Evolutionary conservation across 2,329 filamentous ascomycete genomes (phyloP).

Genomic region (Elsinoe ampelina): DNA sequence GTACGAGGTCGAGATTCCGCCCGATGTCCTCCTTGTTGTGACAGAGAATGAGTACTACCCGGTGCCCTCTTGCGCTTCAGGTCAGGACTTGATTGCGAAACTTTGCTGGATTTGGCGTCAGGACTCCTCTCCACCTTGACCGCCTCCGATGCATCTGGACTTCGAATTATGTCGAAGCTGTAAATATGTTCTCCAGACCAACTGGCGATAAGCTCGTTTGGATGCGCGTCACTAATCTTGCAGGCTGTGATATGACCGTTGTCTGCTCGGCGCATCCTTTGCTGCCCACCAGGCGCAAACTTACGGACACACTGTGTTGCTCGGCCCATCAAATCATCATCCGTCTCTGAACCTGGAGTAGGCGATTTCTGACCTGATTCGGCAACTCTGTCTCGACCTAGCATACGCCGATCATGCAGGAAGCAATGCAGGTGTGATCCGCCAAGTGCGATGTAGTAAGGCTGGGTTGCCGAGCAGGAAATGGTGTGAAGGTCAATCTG

Average conservation of each 20-base stretch:
- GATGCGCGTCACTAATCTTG: conserved; percentile 60
- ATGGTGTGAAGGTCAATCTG: conserved; percentile 58
- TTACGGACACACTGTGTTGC: conserved; percentile 58
- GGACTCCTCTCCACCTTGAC: neutral
- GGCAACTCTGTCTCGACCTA: conserved; percentile 47
- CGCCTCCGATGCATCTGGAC: conserved; percentile 40
- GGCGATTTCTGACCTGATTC: conserved; percentile 45
- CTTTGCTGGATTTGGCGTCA: neutral
- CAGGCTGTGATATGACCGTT: conserved; percentile 60
- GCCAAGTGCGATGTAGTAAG: conserved; percentile 60
- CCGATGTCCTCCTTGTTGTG: conserved; percentile 24
- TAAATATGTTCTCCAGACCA: conserved; percentile 58
- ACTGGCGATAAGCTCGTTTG: conserved; percentile 58
- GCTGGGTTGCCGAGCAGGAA: conserved; percentile 57
- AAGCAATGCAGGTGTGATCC: conserved; percentile 62
- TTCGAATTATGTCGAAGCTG: conserved; percentile 54
- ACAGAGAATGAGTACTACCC: conserved; percentile 31
- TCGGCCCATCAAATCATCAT: conserved; percentile 46
- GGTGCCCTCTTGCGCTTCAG: conserved; percentile 51
- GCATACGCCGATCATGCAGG: conserved; percentile 59
- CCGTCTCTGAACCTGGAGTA: conserved; percentile 32
- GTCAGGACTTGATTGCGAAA: conserved; percentile 22
- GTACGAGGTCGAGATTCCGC: conserved; percentile 41
- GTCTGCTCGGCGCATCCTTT: conserved; percentile 43
- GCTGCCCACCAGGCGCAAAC: conserved; percentile 54